A percentile compares a stretch with the other conserved stretches of the same genome.
Evolutionary conservation across 2,329 filamentous ascomycete genomes (phyloP).

Genomic region (Amauroascus verrucosus): DNA sequence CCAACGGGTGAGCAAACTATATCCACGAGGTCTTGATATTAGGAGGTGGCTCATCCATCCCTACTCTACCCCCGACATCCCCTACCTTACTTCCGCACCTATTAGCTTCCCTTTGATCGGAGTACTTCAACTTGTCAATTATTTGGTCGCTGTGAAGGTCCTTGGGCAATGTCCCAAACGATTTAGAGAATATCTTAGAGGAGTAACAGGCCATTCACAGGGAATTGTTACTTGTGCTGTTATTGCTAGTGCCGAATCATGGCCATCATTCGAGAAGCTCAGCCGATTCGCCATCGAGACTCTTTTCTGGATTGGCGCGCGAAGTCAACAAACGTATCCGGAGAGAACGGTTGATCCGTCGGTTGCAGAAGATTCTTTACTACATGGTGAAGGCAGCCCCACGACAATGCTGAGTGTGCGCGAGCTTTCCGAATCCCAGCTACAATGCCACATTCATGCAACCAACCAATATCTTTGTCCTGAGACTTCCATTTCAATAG

Average conservation of each 20-base stretch:
- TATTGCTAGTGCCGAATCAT: constrained; percentile 79
- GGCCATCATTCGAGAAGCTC: constrained; percentile 80
- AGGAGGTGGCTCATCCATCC: constrained; percentile 84
- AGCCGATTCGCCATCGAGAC: constrained; percentile 74
- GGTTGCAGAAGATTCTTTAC: constrained; percentile 48
- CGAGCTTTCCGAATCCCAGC: constrained; percentile 73
- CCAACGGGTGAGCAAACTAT: constrained; percentile 78
- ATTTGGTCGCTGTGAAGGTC: constrained; percentile 83
- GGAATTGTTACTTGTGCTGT: constrained; percentile 88
- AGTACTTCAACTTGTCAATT: constrained; percentile 89
- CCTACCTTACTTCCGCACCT: constrained; percentile 87
- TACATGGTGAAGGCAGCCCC: constrained; percentile 89
- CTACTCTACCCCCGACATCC: constrained; percentile 81
- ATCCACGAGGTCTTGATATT: constrained; percentile 62
- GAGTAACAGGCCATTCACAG: constrained; percentile 92
- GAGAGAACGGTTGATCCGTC: constrained; percentile 54
- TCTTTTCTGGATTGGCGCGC: constrained; percentile 96
- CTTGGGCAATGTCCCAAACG: constrained; percentile 74
- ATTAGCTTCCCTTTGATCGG: constrained; percentile 96
- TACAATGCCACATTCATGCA: constrained; percentile 91
- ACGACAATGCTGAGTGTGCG: constrained; percentile 90
- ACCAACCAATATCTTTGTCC: constrained; percentile 92
- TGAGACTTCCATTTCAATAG: constrained; percentile 88
- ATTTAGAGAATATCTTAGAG: constrained; percentile 69
- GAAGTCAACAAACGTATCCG: constrained; percentile 94